Evolutionary conservation across 2,329 filamentous ascomycete genomes (phyloP), one percentile per base, ranked within the genome.

Genomic region (Macrophomina pseudophaseolina): DNA sequence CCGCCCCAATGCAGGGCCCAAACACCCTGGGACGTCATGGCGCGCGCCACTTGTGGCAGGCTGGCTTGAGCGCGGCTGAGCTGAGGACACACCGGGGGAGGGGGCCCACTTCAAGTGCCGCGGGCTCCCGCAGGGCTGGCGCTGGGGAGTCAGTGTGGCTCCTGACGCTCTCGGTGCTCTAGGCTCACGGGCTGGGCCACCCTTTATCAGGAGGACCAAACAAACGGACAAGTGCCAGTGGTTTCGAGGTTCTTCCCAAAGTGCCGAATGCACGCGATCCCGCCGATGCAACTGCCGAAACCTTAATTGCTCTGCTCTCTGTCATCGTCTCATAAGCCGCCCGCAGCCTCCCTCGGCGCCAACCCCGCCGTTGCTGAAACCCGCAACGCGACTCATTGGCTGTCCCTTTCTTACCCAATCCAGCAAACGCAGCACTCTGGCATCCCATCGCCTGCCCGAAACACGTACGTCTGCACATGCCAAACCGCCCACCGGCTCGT

Each of bases 201-300:
- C 42, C 16, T n/a, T 44, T 14, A 16, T 5, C 38, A 8, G 38
- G 7, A 14, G 38, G 38, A 40, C 38, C 38, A 40, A 40, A 23
- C 23, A 23, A 23, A 23, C 38, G 38, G 14, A 0, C 38, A 40
- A 40, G 49, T 52, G 49, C 49, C 30, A 28, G 4, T 52, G 14
- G 51, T 18, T 23, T 53, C 30, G 51, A 33, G 32, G 5, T 35
- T 16, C 32, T n/a, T 16, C 18, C 11, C 54, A 16, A 56, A 33
- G 54, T 58, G 54, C 54, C 54, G 54, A 42, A 58, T 44, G 54
- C 54, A 44, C 54, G 54, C 54, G 35, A 28, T 58, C 53, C 35
- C 53, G n/a, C 35, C 35, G 52, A 35, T 28, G 14, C 38, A 44
- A 30, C 54, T 44, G 38, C 54, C 54, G 38, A 58, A 53, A 58